Base-by-base conservation (phyloP, 192 early-diverging fungal species). In the Allomyces macrogynus region DNA sequence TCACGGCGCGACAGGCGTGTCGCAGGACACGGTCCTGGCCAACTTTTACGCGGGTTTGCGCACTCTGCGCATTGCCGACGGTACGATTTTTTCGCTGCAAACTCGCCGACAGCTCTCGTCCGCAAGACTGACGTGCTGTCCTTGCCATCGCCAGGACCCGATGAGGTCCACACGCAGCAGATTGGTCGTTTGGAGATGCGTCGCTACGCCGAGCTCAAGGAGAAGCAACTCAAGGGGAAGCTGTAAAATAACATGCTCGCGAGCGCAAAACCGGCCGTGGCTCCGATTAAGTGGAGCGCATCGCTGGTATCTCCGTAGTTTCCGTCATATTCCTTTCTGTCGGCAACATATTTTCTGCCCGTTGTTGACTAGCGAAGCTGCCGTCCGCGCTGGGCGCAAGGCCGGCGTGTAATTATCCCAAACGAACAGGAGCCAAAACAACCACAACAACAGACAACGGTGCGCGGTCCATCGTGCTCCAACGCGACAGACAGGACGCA, bases 51-150 rank as follows among this genome's bases (percentile, higher is more conserved):
- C 89, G 42, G 75, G 70, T 22, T 82, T 84, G 61, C 77, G 93
- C 44, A 89, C 90, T 23, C 76, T 95, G 65, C 81, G 92, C 63
- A 87, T 91, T 74, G 92, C 92, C 43, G 92, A 96, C 80, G 93
- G 87, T 77, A 68, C 67, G 75, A 73, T 23, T 40, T 60, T 62
- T 3, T n/a, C 27, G 24, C 57, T 69, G 32, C 43, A 64, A 0
- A 7, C 14, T 10, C 3, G 25, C 26, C 23, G 57, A 24, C 32
- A n/a, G n/a, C 1, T 1, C 10, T 40, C 67, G n/a, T 3, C 49
- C 57, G 16, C 68, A n/a, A n/a, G 12, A 23, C 62, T 61, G 32
- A 22, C 63, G 18, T 43, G 57, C 57, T n/a, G 1, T 4, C 24
- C 23, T 24, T 32, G 10, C 61, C 67, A 63, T 25, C 64, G 3